Evolutionary conservation across 257 asterid species (phyloP), one percentile per base, ranked within the genome.

Genomic region (Echites panduratus): DNA sequence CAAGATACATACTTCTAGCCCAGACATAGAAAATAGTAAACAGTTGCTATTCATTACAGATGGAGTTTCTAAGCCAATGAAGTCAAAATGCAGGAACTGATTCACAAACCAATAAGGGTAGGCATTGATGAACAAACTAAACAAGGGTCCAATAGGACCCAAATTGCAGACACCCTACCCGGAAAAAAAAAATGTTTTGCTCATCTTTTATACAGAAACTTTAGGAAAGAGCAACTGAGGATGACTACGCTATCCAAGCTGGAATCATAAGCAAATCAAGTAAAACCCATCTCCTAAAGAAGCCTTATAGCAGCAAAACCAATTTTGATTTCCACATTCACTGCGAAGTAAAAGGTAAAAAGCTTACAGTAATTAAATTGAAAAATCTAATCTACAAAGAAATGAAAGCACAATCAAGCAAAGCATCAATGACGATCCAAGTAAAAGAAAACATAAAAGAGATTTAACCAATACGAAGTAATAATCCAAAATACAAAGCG

Each of bases 341-440:
- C 52, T 4, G 71, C 53, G 52, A 16, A 47, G 59, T 7, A 35
- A 29, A 6, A 57, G 53, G 41, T 9, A 41, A n/a, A 56, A 35
- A 49, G 49, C n/a, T 26, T 67, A 54, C 27, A 71, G 19, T 32
- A 35, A 72, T 65, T 63, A 64, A 64, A 63, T 19, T 9, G 40
- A 48, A 32, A n/a, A n/a, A 58, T 50, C 45, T 43, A 61, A 64
- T 48, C 44, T n/a, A 27, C 19, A 54, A 6, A 16, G 26, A 64
- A 41, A 62, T 70, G 57, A 40, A 59, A 62, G 45, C 27, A 76
- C 44, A 75, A 77, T 54, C 32, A 41, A 65, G 50, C 43, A 79
- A 79, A 40, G 61, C 74, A 75, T 62, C 75, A 76, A 80, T 74
- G 75, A 59, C 24, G 52, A 83, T 70, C 49, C 76, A 77, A 84